Percentiles rank a stretch among this genome's conserved stretches.
Conservation (phyloP, 2,329 filamentous ascomycete species). For the Sphaerulina populicola region DNA sequence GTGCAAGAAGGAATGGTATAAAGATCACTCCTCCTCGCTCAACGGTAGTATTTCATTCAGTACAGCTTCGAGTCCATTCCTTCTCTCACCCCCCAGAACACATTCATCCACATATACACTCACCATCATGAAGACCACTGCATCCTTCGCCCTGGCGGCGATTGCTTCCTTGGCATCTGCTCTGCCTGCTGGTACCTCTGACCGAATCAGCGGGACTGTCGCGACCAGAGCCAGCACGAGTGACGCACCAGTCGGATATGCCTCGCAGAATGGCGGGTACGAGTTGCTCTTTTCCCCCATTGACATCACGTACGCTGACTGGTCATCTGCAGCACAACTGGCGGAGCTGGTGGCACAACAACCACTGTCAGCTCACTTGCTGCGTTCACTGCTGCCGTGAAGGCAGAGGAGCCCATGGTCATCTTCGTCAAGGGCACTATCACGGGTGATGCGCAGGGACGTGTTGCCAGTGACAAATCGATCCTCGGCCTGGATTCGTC, state of each 20-base stretch:
- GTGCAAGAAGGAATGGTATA: not conserved
- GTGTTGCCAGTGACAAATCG: slow-evolving; percentile 43
- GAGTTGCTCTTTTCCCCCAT: not conserved
- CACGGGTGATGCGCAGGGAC: slow-evolving; percentile 18
- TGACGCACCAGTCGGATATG: slow-evolving; percentile 22
- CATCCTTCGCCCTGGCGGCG: slow-evolving; percentile 24
- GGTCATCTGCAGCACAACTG: slow-evolving; percentile 33
- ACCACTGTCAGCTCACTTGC: slow-evolving; percentile 42
- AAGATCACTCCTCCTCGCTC: not conserved
- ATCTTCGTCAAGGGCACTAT: slow-evolving; percentile 40
- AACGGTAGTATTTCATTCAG: not conserved
- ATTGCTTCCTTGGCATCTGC: slow-evolving; percentile 21
- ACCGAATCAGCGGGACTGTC: not conserved
- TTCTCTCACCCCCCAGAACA: slow-evolving; percentile 5
- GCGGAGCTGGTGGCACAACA: slow-evolving; percentile 40
- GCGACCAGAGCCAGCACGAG: not conserved
- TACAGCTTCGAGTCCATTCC: not conserved
- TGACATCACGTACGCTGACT: not conserved
- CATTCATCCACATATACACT: not conserved
- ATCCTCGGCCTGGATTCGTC: slow-evolving; percentile 44
- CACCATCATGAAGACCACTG: slow-evolving; percentile 12
- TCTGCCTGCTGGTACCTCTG: slow-evolving; percentile 11
- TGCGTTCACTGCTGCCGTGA: slow-evolving; percentile 35
- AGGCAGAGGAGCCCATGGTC: slow-evolving; percentile 33
- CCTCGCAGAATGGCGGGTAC: slow-evolving; percentile 25